phyloP scores from a whole-genome alignment of 2,329 filamentous ascomycete genomes.

The Epichloe festucae region DNA sequence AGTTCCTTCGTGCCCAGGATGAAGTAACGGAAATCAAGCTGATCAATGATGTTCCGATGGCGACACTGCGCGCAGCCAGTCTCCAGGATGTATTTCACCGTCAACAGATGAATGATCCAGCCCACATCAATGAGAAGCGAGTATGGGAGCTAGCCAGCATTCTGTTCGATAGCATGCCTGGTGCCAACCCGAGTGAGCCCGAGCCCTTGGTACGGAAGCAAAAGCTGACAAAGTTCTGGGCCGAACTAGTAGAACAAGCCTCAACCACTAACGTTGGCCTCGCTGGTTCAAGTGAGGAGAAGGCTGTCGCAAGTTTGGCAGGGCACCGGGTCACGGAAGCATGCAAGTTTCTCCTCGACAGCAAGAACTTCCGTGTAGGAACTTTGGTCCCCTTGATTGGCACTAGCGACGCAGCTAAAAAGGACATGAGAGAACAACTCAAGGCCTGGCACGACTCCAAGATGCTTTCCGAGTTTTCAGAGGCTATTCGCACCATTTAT shows the following conservation, averaged over 20 bases:
- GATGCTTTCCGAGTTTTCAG: conserved; percentile 74
- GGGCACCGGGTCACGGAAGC: conserved; percentile 71
- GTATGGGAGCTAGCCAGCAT: conserved; percentile 82
- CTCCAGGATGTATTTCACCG: conserved; percentile 28
- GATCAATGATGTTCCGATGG: conserved; percentile 46
- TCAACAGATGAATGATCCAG: conserved; percentile 28
- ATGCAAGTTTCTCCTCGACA: conserved; percentile 63
- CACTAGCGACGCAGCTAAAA: conserved; percentile 54
- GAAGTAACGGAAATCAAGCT: conserved; percentile 39
- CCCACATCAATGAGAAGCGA: conserved; percentile 50
- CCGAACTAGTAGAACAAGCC: conserved; percentile 49
- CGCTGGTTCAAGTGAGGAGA: conserved; percentile 60
- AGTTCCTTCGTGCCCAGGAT: conserved; percentile 42
- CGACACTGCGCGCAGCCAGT: conserved; percentile 28
- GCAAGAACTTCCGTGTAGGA: conserved; percentile 70
- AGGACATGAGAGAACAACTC: conserved; percentile 68
- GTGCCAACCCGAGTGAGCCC: conserved; percentile 27
- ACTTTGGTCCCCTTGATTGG: conserved; percentile 76
- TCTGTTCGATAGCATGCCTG: conserved; percentile 60
- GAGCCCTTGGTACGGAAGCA: conserved; percentile 38
- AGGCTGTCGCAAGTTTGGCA: conserved; percentile 68
- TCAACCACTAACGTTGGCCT: conserved; percentile 42
- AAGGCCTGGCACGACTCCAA: conserved; percentile 73
- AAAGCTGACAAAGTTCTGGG: conserved; percentile 54
- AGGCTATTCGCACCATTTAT: conserved; percentile 75